Evolutionary conservation across 345 rosid species (phyloP), one percentile per base, ranked within the genome.

Genomic region (Ceriops zippeliana): DNA sequence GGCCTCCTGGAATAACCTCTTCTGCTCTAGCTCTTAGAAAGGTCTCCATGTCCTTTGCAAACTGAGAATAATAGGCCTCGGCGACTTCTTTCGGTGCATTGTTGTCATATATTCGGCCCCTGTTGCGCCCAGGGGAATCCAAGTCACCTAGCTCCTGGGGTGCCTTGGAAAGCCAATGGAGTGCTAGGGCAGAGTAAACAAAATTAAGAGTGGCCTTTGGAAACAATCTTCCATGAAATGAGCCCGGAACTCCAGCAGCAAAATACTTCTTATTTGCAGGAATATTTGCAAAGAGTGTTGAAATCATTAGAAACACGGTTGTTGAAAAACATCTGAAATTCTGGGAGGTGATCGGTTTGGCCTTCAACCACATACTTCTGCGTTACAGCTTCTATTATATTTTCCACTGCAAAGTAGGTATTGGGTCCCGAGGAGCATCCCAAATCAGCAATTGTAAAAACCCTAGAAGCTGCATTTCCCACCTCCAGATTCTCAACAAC

Each of bases 211-310:
- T 30, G 20, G 65, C 69, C 49, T 24, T 65, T 32, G 69, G 64
- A 46, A 71, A 64, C 52, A 71, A 49, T 58, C 75, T 57, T 22
- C 75, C 59, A 31, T 71, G 34, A 49, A 71, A 71, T 4, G 75
- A 64, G 9, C 75, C 75, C 6, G 64, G 58, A 22, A 65, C 75
- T 32, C 59, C 75, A 27, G 11, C 13, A 1, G 69, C 68, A 46
- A 71, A 64, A 26, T 71, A 71, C 31, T 65, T 26, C 8, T 49
- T 58, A 4, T 51, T 21, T 11, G 69, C 5, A 57, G 69, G 69
- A 4, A 64, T 47, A 49, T 47, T 71, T 17, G 69, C 34, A 26
- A 67, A 67, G 5, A 35, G 34, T 56, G 26, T 67, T 67, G 62
- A 67, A 67, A 37, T 67, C 70, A 67, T 67, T 67, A 1, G 70